These are phyloP conservation scores for Cutaneotrichosporon sp. DNA, from an alignment of 1,284 basidiomycete species.

Conservation along the genomic window DNA sequence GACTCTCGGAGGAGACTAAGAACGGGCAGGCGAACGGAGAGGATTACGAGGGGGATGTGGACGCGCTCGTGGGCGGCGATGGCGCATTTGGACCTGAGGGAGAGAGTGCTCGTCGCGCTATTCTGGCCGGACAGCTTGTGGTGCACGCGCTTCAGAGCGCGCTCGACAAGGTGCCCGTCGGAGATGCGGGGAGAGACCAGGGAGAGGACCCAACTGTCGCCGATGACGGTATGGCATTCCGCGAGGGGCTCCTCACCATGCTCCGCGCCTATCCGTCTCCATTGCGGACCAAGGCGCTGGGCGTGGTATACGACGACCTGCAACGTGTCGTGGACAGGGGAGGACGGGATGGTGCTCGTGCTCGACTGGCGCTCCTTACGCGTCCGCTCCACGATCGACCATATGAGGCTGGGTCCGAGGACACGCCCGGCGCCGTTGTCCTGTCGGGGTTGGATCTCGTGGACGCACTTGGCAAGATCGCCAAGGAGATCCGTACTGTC, in stretches of 20 bases:
- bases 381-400: conserved; percentile 38
- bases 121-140: conserved; percentile 46
- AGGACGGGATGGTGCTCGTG: conserved; percentile 14
- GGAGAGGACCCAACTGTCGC: conserved; percentile 5
- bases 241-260: conserved; percentile 31
- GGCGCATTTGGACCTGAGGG: conserved; percentile 46
- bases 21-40: not conserved
- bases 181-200: conserved; percentile 2
- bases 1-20: conserved; percentile 26
- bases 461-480: conserved; percentile 39
- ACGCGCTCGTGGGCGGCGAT: conserved; percentile 36
- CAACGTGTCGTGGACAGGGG: conserved; percentile 9
- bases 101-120: conserved; percentile 45
- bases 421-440: conserved; percentile 16
- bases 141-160: conserved; percentile 41
- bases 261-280: conserved; percentile 45
- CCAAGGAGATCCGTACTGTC: conserved; percentile 32
- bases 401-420: conserved; percentile 33
- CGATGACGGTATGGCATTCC: conserved; percentile 30
- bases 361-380: conserved; percentile 31
- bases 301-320: conserved; percentile 37
- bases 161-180: conserved; percentile 26
- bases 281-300: conserved; percentile 33
- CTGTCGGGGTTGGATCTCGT: conserved; percentile 30
- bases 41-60: conserved; percentile 18